Evolutionary conservation across 192 early-diverging fungal genomes (phyloP), one percentile per base, ranked within the genome.

Genomic region (Rhizophagus sp.): DNA sequence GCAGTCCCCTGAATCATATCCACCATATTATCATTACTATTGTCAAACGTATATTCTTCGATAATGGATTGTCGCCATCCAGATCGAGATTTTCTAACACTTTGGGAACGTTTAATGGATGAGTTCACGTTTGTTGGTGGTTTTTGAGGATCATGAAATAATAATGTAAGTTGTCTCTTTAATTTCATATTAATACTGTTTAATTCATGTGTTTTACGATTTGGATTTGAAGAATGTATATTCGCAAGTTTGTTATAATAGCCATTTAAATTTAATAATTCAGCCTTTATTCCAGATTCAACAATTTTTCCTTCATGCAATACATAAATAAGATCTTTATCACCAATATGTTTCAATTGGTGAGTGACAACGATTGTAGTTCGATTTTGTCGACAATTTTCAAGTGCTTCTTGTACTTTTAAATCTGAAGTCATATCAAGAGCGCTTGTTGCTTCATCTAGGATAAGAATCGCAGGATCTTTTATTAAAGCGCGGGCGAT

Each of bases 401-500:
- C 71, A 7, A 85, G 74, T 12, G 84, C 84, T 63, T 85, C 79
- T 39, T 85, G 84, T 41, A 85, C 81, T 76, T 80, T 57, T 9
- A 50, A 49, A 30, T 85, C 84, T 0, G 80, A 80, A 47, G 74
- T 65, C 50, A 83, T 36, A 44, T 83, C 84, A 9, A 85, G 80
- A 2, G 81, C 84, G 15, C 81, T 83, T 24, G 84, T 80, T 15
- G 79, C 79, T 57, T 85, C 84, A 39, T 83, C 84, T 76, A 82
- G 24, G 36, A 97, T 81, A 47, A 94, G 81, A 19, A 94, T 79
- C 22, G 84, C 79, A 11, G 92, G 91, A 73, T 93, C 83, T 41
- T 90, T 85, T 36, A 93, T 89, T 62, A 92, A 65, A 2, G 92
- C 91, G n/a, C 92, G 86, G 44, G 92, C 91, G 84, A 83, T 72